phyloP scores from a whole-genome alignment of 1,284 basidiomycete genomes.

The Leucoagaricus sp. region DNA sequence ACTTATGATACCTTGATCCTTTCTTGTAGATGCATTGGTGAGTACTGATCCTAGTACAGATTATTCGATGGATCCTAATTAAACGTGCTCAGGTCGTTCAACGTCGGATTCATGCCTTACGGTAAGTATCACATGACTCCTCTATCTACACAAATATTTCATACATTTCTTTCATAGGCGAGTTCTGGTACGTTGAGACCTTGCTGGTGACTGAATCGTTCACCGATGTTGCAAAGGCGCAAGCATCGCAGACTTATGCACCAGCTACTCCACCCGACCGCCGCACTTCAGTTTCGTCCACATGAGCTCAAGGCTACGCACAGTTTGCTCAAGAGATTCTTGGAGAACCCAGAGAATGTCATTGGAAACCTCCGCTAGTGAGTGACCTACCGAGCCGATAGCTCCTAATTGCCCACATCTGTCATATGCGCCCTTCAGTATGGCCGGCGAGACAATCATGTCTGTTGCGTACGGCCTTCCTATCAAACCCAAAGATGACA shows the following conservation, averaged over 20 bases:
- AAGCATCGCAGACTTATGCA: conserved; percentile 25
- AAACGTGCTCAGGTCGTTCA: conserved; percentile 20
- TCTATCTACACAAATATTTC: not conserved
- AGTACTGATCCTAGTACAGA: not conserved
- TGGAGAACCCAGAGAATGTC: conserved; percentile 19
- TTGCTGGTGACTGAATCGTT: not conserved
- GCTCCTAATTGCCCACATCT: not conserved
- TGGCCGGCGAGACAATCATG: conserved; percentile 17
- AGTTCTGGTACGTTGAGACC: conserved; percentile 22
- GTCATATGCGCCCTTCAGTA: not conserved
- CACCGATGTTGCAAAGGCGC: conserved; percentile 25
- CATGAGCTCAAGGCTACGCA: conserved; percentile 21
- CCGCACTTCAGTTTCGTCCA: conserved; percentile 19
- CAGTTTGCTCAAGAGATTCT: conserved; percentile 18
- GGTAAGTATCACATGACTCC: conserved; percentile 19
- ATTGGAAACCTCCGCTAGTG: conserved; percentile 14
- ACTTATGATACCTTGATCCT: not conserved
- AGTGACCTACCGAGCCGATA: not conserved
- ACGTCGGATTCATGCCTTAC: conserved; percentile 29
- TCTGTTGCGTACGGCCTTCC: conserved; percentile 22
- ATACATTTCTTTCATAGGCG: conserved; percentile 18
- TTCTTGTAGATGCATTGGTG: not conserved
- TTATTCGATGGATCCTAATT: not conserved
- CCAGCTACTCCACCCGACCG: conserved; percentile 23
- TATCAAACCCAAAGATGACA: conserved; percentile 19